Evolutionary conservation across 768 basidiomycete genomes (phyloP).

Genomic region (Pleurotus cornucopiae): DNA sequence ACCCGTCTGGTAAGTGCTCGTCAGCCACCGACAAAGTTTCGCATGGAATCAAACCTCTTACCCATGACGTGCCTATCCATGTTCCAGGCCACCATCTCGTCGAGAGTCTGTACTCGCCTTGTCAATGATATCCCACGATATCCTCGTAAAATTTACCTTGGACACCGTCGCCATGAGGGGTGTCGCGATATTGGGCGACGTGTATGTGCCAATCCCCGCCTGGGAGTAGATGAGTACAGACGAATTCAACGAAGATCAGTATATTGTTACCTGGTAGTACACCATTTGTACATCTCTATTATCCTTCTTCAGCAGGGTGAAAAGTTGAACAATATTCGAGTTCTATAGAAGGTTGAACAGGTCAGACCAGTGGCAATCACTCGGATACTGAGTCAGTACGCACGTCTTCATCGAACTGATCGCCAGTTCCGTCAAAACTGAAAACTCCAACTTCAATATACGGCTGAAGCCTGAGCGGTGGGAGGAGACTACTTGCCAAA

Average conservation of each 20-base stretch:
- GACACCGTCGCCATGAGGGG: conserved; percentile 38
- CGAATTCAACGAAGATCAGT: too few relatives aligned
- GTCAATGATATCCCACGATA: background rate
- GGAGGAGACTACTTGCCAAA: conserved; percentile 20
- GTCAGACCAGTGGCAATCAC: too few relatives aligned
- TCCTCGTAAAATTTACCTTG: conserved; percentile 24
- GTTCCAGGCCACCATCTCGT: conserved; percentile 44
- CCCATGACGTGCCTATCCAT: conserved; percentile 50
- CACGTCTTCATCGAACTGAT: conserved; percentile 37
- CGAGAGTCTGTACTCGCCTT: conserved; percentile 25
- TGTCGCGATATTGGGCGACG: conserved; percentile 36
- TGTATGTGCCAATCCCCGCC: conserved; percentile 56
- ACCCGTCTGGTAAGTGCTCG: conserved; percentile 32
- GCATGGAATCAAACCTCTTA: conserved; percentile 14
- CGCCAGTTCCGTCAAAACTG: conserved; percentile 66
- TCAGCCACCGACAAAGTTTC: background rate
- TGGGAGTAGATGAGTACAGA: conserved; percentile 12
- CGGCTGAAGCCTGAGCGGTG: conserved; percentile 15
- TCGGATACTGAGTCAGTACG: conserved; percentile 6
- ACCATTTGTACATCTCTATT: conserved; percentile 47
- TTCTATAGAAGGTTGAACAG: conserved; percentile 16
- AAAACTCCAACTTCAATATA: conserved; percentile 20
- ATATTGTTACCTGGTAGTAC: conserved; percentile 44
- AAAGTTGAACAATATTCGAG: conserved; percentile 49
- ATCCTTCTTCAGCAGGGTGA: conserved; percentile 48